These are phyloP conservation scores for Borovskyia barvae DNA, from an alignment of 208 protist genomes.

Conservation along the genomic window DNA sequence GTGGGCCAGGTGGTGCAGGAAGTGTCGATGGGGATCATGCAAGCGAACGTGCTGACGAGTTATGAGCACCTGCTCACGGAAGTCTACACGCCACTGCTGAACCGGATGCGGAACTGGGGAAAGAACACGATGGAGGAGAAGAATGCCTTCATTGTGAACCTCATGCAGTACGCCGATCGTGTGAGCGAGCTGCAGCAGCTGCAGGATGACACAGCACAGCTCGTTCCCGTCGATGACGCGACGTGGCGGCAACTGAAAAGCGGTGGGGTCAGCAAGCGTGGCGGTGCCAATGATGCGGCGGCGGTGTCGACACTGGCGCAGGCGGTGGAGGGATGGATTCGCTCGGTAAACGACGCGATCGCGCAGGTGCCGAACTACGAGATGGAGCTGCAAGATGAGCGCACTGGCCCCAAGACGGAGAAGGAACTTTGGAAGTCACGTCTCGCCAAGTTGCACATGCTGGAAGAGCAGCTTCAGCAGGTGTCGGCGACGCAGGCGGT, in stretches of 20 bases:
- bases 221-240: constrained; percentile 56
- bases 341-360: constrained; percentile 63
- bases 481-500: constrained; percentile 80
- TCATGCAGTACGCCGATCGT: constrained; percentile 88
- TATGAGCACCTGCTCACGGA: constrained; percentile 89
- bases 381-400: constrained; percentile 87
- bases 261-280: constrained; percentile 72
- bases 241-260: constrained; percentile 82
- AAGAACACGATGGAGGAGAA: constrained; percentile 85
- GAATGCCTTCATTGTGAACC: constrained; percentile 82
- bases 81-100: constrained; percentile 91
- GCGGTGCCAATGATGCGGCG: constrained; percentile 71
- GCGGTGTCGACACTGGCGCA: constrained; percentile 63
- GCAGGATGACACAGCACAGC: constrained; percentile 59
- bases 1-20: constrained; percentile 76
- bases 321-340: constrained; percentile 82
- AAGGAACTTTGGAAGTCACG: constrained; percentile 94
- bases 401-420: constrained; percentile 92
- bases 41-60: constrained; percentile 78
- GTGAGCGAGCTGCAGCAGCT: constrained; percentile 89
- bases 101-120: constrained; percentile 77
- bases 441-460: constrained; percentile 87
- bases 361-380: constrained; percentile 83
- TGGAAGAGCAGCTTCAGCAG: constrained; percentile 88
- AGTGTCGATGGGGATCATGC: constrained; percentile 81